Base-by-base conservation (phyloP, 1,284 basidiomycete genomes). In the Quambalaria eucalypti region DNA sequence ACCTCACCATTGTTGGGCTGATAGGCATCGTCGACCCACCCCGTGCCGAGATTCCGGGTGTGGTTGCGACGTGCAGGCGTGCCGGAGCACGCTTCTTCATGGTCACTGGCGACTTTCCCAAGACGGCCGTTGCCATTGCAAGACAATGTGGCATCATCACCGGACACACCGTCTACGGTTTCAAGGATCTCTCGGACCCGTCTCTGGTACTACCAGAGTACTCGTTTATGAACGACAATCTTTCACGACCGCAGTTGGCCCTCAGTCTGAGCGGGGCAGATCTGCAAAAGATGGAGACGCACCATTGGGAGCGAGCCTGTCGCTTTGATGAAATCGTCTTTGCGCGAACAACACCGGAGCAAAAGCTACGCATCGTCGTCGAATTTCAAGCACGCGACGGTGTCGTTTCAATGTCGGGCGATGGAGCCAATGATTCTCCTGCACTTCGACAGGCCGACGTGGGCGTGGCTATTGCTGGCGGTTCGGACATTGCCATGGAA, bases 401-500 rank as follows among this genome's bases (percentile, higher is more conserved):
- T 50, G 77, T 80, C 9, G 82, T 84, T 26, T 82, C 79, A n/a
- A 78, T 80, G 64, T 82, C 82, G 1, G 84, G 85, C 25, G 85
- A 87, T 64, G 85, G 85, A 16, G 83, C 86, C 16, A 86, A 87
- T 64, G 84, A 87, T 62, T 83, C 84, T 0, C 84, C 85, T 5
- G 66, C 31, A 2, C 59, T 78, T 36, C 76, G 75, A 57, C 75
- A 76, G 33, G 80, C 80, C 0, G 74, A 80, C 55, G 74, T 80
- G 36, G 79, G 80, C 19, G 78, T 81, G 21, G 79, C 79, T 1
- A 79, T 81, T 68, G 79, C 78, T 1, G 76, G 74, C 8, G 79
- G 79, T 5, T 76, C 73, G 23, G 78, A 78, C 51, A 70, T 76
- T 29, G 69, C 73, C 21, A 72, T 76, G 58, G 73, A 71, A 44